phyloP scores from a whole-genome alignment of 495 filamentous ascomycete genomes.

The Apiosordaria backusii region DNA sequence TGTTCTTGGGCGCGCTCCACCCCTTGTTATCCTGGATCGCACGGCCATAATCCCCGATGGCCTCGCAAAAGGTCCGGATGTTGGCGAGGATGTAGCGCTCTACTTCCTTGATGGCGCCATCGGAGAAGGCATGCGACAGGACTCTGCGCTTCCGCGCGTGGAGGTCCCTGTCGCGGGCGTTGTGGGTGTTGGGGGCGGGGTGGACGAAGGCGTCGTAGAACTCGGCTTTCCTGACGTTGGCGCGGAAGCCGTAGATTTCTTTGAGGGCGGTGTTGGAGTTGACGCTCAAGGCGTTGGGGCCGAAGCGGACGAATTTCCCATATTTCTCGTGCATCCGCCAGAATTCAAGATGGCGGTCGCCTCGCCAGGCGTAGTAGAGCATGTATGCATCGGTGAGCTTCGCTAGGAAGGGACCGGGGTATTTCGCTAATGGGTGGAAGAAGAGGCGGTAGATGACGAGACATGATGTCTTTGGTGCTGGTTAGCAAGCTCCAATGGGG shows the following conservation, averaged over 20 bases:
- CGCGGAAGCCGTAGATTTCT: slow-evolving; percentile 57
- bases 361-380: slow-evolving; percentile 55
- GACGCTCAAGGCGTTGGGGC: slow-evolving; percentile 59
- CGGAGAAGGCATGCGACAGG: slow-evolving; percentile 60
- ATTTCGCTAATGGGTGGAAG: slow-evolving; percentile 64
- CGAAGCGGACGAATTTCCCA: slow-evolving; percentile 56
- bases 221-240: slow-evolving; percentile 60
- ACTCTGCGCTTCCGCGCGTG: slow-evolving; percentile 65
- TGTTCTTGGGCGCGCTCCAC: slow-evolving; percentile 49
- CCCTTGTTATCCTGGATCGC: slow-evolving; percentile 37
- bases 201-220: slow-evolving; percentile 64
- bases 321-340: slow-evolving; percentile 56
- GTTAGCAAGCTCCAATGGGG: background rate
- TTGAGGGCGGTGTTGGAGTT: slow-evolving; percentile 56
- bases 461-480: slow-evolving; percentile 24
- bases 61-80: slow-evolving; percentile 49
- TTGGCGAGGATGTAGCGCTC: slow-evolving; percentile 57
- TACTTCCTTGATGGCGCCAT: slow-evolving; percentile 52
- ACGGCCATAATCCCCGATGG: slow-evolving; percentile 40
- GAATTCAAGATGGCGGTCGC: slow-evolving; percentile 59
- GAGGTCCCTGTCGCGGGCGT: slow-evolving; percentile 52
- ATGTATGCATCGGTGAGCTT: slow-evolving; percentile 55
- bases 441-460: slow-evolving; percentile 51
- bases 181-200: slow-evolving; percentile 57
- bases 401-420: slow-evolving; percentile 59